Evolutionary conservation across 2,329 filamentous ascomycete species (phyloP), one percentile per base, ranked within the genome.

Genomic region (Cercospora berteroae): DNA sequence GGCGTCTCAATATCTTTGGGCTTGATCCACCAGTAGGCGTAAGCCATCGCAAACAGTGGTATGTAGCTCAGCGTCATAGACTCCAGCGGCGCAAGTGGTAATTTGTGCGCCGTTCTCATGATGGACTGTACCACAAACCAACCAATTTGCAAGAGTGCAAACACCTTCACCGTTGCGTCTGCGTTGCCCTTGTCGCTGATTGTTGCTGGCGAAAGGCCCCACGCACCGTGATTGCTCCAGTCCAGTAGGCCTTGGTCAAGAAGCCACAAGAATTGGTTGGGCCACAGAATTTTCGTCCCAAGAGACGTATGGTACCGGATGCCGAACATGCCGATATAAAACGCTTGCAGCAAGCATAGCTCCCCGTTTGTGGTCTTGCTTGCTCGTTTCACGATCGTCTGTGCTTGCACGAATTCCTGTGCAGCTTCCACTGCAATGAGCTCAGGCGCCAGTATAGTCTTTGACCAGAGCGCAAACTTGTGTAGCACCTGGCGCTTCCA

Each of bases 21-120:
- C 61, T 80, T 80, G 60, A 76, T 64, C 72, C 77, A 77, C 78
- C 79, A 80, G 57, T 76, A 76, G 63, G 75, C 74, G 63, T 78
- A 78, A 4, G 78, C 78, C 8, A 76, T 69, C 0, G 75, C 73
- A 64, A 79, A 75, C 18, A 77, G 72, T 23, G 77, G 75, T n/a
- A 80, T 75, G 61, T 79, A 79, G 36, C 76, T 76, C 10, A 80
- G 71, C 5, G 78, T 77, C 73, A 78, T 79, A 6, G 77, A 73
- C 58, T 80, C 79, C 1, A 80, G 71, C 16, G 75, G 77, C 16
- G 77, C 75, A 2, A 80, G 73, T 7, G 76, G 75, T 20, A 80
- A 72, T 3, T 69, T 29, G 65, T 80, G 77, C 7, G 67, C 72
- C 8, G 70, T 64, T 44, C 77, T 70, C 70, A 76, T 76, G 36